Evolutionary conservation across 257 asterid species (phyloP).

Genomic region (Nicotiana obtusifolia): DNA sequence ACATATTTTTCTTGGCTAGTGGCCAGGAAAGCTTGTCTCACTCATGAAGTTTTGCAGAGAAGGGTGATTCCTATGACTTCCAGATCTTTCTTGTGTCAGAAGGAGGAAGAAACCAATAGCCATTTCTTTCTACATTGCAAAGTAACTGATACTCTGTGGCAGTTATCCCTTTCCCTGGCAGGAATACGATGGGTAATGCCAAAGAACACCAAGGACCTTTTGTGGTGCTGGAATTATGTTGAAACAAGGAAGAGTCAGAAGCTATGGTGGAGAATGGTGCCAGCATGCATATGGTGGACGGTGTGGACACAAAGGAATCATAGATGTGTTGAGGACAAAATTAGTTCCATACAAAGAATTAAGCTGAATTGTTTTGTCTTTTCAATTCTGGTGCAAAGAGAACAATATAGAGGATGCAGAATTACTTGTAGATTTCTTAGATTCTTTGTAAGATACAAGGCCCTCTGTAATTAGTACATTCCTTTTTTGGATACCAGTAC

Average conservation of each 20-base stretch:
- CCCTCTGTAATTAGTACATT: neutral
- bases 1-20: neutral
- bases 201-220: neutral
- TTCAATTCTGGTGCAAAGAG: neutral
- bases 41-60: neutral
- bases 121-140: neutral
- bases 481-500: neutral
- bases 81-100: neutral
- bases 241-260: neutral
- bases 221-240: neutral
- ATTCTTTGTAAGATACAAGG: neutral
- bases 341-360: neutral
- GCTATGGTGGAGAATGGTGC: neutral
- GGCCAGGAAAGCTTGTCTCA: slow-evolving; percentile 4
- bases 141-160: neutral
- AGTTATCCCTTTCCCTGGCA: neutral
- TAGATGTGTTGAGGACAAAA: neutral
- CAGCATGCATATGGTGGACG: neutral
- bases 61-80: neutral
- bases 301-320: neutral
- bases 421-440: neutral
- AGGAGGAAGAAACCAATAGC: neutral
- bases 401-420: neutral
- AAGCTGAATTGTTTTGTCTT: slow-evolving; percentile 1
- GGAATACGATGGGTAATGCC: neutral